A percentile compares a stretch with the other conserved stretches of the same genome.
Conservation (phyloP, 1,284 basidiomycete genomes). For the Trichosporon sp. region DNA sequence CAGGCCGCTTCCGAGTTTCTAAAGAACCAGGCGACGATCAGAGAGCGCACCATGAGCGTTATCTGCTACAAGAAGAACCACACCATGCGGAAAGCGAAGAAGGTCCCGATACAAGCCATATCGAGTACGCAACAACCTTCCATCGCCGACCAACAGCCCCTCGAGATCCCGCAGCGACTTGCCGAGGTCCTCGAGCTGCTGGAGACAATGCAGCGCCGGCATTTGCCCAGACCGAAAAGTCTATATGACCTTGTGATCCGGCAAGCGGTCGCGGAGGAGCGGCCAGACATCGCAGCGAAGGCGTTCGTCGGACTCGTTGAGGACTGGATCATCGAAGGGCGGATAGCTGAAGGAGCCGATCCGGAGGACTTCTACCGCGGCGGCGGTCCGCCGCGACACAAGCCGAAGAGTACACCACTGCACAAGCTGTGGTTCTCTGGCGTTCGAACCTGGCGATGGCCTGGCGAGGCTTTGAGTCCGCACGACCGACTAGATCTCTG, state of each 20-base stretch:
- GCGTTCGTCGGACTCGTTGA: constrained; percentile 46
- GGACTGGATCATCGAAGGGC: constrained; percentile 48
- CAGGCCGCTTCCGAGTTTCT: neutral
- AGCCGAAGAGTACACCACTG: constrained; percentile 12
- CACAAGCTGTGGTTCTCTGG: constrained; percentile 42
- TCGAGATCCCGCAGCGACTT: neutral
- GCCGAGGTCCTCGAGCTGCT: constrained; percentile 24
- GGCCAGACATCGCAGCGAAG: constrained; percentile 40
- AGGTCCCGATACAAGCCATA: neutral
- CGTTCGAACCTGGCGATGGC: constrained; percentile 43
- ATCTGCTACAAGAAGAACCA: neutral
- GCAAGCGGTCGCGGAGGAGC: constrained; percentile 25
- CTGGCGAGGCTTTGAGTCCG: constrained; percentile 44
- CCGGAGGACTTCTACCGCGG: constrained; percentile 36
- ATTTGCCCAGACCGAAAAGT: constrained; percentile 26
- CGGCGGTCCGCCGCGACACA: constrained; percentile 8
- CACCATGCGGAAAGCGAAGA: neutral
- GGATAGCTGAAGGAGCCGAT: constrained; percentile 41
- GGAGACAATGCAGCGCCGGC: constrained; percentile 26
- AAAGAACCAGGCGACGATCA: constrained; percentile 5
- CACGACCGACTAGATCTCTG: constrained; percentile 45
- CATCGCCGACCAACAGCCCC: constrained; percentile 18
- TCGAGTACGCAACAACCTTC: constrained; percentile 12
- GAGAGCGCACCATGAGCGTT: neutral
- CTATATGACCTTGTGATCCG: constrained; percentile 33